These are phyloP conservation scores for Ceratopteris richardii DNA, from an alignment of 75 land plant species.

Conservation along the genomic window DNA sequence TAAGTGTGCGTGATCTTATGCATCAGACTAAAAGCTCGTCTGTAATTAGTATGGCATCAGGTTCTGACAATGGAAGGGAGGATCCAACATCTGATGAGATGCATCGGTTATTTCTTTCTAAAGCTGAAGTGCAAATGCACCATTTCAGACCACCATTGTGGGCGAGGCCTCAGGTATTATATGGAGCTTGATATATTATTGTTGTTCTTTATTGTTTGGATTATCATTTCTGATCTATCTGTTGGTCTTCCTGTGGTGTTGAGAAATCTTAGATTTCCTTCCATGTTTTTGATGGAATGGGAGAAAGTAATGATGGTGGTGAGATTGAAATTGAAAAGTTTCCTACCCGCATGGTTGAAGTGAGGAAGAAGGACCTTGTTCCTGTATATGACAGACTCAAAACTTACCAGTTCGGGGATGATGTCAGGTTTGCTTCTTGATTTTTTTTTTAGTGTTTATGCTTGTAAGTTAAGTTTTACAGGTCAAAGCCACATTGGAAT, in stretches of 20 bases:
- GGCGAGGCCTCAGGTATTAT: conserved; percentile 67
- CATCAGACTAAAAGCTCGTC: conserved; percentile 5
- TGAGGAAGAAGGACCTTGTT: conserved; percentile 59
- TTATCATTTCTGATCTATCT: too few relatives aligned
- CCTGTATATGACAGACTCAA: conserved; percentile 70
- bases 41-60: not conserved
- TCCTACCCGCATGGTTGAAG: conserved; percentile 49
- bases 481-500: too few relatives aligned
- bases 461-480: not conserved
- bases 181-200: not conserved
- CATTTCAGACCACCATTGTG: conserved; percentile 55
- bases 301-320: conserved; percentile 24
- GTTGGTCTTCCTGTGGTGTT: not conserved
- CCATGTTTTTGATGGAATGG: conserved; percentile 34
- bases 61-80: conserved; percentile 16
- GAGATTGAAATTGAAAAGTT: conserved; percentile 79
- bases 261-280: conserved; percentile 51
- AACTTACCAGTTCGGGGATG: conserved; percentile 1
- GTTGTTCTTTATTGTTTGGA: too few relatives aligned
- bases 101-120: conserved; percentile 67
- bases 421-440: not conserved
- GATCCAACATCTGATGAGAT: conserved; percentile 44
- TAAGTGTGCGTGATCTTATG: conserved; percentile 32
- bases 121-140: conserved; percentile 86
- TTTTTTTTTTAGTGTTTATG: not conserved